Evolutionary conservation across 768 basidiomycete species (phyloP).

Genomic region (Melanogaster broomeanus): DNA sequence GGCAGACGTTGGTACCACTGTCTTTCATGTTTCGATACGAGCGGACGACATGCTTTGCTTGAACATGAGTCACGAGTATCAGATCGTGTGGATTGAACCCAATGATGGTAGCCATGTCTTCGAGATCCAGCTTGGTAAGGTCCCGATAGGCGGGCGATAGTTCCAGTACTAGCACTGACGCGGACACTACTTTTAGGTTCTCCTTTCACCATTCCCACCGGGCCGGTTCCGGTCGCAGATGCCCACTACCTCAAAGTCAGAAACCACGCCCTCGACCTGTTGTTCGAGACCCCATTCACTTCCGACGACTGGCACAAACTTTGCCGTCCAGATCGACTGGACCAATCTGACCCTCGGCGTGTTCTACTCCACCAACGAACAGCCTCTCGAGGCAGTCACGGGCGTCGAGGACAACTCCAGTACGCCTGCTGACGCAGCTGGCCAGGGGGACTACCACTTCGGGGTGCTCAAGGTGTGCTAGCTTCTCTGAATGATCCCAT

Average conservation of each 20-base stretch:
- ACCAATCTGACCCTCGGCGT: conserved; percentile 47
- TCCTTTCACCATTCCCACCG: conserved; percentile 56
- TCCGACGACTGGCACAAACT: conserved; percentile 56
- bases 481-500: not conserved
- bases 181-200: conserved; percentile 40
- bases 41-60: conserved; percentile 42
- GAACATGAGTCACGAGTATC: conserved; percentile 61
- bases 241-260: conserved; percentile 55
- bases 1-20: conserved; percentile 46
- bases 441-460: conserved; percentile 63
- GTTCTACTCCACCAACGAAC: conserved; percentile 48
- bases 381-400: conserved; percentile 44
- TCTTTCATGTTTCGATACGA: conserved; percentile 53
- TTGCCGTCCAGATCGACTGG: conserved; percentile 61
- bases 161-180: not conserved
- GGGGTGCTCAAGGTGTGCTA: conserved; percentile 55
- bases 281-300: conserved; percentile 51
- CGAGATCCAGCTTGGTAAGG: conserved; percentile 55
- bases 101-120: conserved; percentile 62
- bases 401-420: conserved; percentile 42
- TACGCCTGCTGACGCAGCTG: conserved; percentile 40
- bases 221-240: conserved; percentile 39
- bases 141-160: not conserved
- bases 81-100: conserved; percentile 64
- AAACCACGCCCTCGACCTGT: conserved; percentile 52